phyloP scores from a whole-genome alignment of 352 stramenopile species.

The Phytophthora idaei region DNA sequence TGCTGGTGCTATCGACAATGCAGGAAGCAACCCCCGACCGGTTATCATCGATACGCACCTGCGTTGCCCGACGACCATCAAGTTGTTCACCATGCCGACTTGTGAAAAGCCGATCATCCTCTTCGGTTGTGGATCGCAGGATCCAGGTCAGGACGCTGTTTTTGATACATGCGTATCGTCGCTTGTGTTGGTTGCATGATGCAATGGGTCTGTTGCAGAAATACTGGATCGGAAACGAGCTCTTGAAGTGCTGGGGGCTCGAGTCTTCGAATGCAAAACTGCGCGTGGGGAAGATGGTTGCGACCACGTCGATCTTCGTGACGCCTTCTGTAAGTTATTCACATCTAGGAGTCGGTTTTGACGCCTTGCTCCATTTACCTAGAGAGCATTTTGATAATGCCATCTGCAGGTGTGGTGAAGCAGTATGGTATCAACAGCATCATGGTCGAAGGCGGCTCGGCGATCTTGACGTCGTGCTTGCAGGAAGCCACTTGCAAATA shows the following conservation, averaged over 20 bases:
- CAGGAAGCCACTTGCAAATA: slow-evolving; percentile 36
- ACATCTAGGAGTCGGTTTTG: neutral
- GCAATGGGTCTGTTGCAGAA: slow-evolving; percentile 31
- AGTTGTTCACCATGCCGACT: slow-evolving; percentile 71
- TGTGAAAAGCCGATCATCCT: slow-evolving; percentile 81
- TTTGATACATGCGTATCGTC: neutral
- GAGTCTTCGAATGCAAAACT: slow-evolving; percentile 46
- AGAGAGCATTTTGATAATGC: neutral
- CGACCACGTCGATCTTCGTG: slow-evolving; percentile 58
- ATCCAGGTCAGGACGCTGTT: slow-evolving; percentile 23
- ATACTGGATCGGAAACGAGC: slow-evolving; percentile 35
- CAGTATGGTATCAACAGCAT: slow-evolving; percentile 57
- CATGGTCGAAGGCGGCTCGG: slow-evolving; percentile 86
- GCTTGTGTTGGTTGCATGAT: slow-evolving; percentile 4
- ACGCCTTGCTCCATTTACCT: neutral
- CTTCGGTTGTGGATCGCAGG: slow-evolving; percentile 33
- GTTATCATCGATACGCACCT: slow-evolving; percentile 80
- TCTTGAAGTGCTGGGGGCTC: slow-evolving; percentile 55
- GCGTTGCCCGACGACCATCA: slow-evolving; percentile 68
- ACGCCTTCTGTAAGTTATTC: slow-evolving; percentile 59
- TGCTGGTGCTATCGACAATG: neutral
- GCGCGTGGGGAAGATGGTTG: slow-evolving; percentile 15
- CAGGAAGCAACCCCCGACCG: slow-evolving; percentile 68
- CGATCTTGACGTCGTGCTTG: slow-evolving; percentile 79
- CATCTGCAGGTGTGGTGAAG: slow-evolving; percentile 39